Conservation (phyloP, 2,329 filamentous ascomycete genomes). For the Pseudogymnoascus sp. region DNA sequence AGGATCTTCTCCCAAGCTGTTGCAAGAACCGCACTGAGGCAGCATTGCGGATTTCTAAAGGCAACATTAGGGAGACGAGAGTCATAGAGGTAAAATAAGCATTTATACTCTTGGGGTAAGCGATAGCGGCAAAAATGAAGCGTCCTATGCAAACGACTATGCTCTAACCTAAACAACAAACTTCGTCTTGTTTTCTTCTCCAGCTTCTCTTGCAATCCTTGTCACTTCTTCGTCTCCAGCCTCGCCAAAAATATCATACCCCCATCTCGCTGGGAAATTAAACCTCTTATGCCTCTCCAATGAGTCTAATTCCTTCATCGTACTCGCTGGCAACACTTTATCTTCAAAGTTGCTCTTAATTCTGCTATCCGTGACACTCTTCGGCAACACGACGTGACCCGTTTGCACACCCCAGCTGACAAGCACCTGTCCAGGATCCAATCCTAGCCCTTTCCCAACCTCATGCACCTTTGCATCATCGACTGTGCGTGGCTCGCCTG, state of each 20-base stretch:
- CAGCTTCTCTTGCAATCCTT: slow-evolving; percentile 28
- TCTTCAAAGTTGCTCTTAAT: slow-evolving; percentile 55
- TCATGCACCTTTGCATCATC: slow-evolving; percentile 49
- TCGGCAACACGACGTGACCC: slow-evolving; percentile 54
- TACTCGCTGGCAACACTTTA: slow-evolving; percentile 33
- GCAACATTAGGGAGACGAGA: not conserved
- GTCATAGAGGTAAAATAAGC: not conserved
- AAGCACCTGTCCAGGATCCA: slow-evolving; percentile 49
- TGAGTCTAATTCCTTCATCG: slow-evolving; percentile 30
- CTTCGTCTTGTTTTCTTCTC: slow-evolving; percentile 30
- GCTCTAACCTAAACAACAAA: slow-evolving; percentile 22
- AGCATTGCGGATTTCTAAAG: not conserved
- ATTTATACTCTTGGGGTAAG: not conserved
- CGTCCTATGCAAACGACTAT: not conserved
- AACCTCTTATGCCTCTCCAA: slow-evolving; percentile 37
- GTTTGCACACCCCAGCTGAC: slow-evolving; percentile 50
- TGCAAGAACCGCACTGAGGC: not conserved
- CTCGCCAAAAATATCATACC: slow-evolving; percentile 38
- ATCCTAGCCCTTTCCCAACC: slow-evolving; percentile 46
- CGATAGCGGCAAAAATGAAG: not conserved
- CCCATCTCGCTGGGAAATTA: slow-evolving; percentile 36
- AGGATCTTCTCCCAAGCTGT: not conserved
- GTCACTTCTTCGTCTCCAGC: slow-evolving; percentile 31
- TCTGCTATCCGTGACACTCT: slow-evolving; percentile 50
- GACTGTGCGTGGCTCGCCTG: slow-evolving; percentile 37